phyloP scores from a whole-genome alignment of 2,329 filamentous ascomycete genomes.

The Emericellopsis cladophorae region DNA sequence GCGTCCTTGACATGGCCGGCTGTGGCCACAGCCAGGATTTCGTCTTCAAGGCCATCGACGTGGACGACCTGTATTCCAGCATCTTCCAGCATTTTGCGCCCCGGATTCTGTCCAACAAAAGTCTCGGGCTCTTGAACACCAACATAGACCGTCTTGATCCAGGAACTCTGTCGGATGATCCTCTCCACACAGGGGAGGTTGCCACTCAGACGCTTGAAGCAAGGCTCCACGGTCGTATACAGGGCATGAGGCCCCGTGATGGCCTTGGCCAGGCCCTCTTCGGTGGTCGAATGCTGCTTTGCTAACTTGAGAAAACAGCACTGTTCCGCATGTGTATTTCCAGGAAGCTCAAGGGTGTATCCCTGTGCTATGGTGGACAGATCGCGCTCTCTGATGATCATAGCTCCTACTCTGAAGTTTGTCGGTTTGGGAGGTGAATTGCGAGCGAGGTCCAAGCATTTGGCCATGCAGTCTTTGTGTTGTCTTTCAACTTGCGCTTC shows the following conservation, averaged over 20 bases:
- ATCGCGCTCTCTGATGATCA: slow-evolving; percentile 52
- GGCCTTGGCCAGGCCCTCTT: slow-evolving; percentile 38
- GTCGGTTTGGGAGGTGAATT: slow-evolving; percentile 76
- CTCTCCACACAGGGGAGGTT: slow-evolving; percentile 69
- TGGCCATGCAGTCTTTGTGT: slow-evolving; percentile 33
- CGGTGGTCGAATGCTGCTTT: slow-evolving; percentile 29
- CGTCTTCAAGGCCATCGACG: slow-evolving; percentile 62
- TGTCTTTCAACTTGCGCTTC: no score
- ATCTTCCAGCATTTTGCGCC: slow-evolving; percentile 54
- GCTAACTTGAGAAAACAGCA: slow-evolving; percentile 72
- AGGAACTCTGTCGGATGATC: slow-evolving; percentile 49
- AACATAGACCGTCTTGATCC: slow-evolving; percentile 69
- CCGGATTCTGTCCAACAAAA: slow-evolving; percentile 75
- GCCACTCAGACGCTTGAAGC: slow-evolving; percentile 59
- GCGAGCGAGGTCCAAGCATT: slow-evolving; percentile 63
- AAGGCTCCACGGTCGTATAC: slow-evolving; percentile 92
- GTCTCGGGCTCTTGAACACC: slow-evolving; percentile 83
- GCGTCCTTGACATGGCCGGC: slow-evolving; percentile 37
- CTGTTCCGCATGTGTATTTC: slow-evolving; percentile 95
- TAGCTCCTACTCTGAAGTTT: slow-evolving; percentile 89
- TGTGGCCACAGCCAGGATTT: slow-evolving; percentile 72
- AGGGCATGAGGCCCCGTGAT: slow-evolving; percentile 31
- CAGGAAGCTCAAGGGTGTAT: slow-evolving; percentile 79
- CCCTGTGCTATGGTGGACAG: slow-evolving; percentile 61
- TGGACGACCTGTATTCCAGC: slow-evolving; percentile 64